These are phyloP conservation scores for Calocera viscosa DNA, from an alignment of 768 basidiomycete genomes.

Conservation along the genomic window DNA sequence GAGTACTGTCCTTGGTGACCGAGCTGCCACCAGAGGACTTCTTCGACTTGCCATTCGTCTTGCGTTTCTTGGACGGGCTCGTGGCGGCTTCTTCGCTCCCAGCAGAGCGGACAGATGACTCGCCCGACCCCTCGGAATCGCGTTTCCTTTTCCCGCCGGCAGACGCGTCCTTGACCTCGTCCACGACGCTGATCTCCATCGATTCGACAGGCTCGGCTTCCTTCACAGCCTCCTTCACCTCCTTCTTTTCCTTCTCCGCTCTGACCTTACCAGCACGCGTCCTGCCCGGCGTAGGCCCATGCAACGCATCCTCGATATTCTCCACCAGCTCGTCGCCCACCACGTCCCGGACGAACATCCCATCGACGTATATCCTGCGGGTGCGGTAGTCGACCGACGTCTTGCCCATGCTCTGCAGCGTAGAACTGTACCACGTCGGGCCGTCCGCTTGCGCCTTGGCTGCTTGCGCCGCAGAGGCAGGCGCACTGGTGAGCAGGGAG, in stretches of 20 bases:
- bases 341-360: not conserved
- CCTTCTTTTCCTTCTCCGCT: not conserved
- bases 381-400: not conserved
- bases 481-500: not conserved
- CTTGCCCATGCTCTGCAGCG: not conserved
- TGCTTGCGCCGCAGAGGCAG: not conserved
- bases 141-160: not conserved
- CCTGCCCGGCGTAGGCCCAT: not conserved
- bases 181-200: not conserved
- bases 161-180: not conserved
- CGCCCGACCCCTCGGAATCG: not conserved
- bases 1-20: not conserved
- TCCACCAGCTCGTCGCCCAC: constrained; percentile 4
- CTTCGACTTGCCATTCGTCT: not conserved
- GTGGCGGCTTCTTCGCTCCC: not conserved
- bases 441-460: not conserved
- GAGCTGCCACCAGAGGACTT: not conserved
- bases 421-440: not conserved
- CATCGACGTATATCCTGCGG: not conserved
- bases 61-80: not conserved
- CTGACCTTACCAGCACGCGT: not conserved
- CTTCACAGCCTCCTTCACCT: not conserved
- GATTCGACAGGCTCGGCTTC: not conserved
- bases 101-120: not conserved
- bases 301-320: not conserved